A percentile compares a stretch with the other conserved stretches of the same genome.
These are phyloP conservation scores for Lichtheimia corymbifera DNA, from an alignment of 371 early-diverging fungal species.

Conservation along the genomic window DNA sequence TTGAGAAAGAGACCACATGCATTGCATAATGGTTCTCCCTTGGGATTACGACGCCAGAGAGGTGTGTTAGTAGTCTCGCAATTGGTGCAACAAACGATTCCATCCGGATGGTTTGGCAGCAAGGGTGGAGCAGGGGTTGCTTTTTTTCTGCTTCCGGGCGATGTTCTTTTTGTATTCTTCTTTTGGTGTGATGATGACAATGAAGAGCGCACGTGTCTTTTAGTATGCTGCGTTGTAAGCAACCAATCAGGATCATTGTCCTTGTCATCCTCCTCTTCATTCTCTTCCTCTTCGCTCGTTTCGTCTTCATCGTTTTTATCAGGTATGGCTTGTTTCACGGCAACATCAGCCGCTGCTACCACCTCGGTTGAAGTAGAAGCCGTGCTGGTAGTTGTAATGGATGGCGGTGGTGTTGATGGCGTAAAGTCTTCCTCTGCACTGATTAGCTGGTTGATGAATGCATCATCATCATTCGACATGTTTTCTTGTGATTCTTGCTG, in stretches of 20 bases:
- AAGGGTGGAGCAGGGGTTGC: neutral
- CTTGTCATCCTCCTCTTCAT: slow-evolving; percentile 2
- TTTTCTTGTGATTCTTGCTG: too few species aligned
- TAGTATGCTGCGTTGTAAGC: neutral
- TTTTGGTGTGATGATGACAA: too few species aligned
- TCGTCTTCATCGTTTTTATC: neutral
- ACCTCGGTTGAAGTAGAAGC: too few species aligned
- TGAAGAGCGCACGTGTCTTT: neutral
- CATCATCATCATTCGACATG: too few species aligned
- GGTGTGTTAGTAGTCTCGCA: slow-evolving; percentile 92
- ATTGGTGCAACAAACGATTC: slow-evolving; percentile 73
- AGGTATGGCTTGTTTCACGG: too few species aligned
- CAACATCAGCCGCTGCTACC: too few species aligned
- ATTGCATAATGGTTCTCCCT: slow-evolving; percentile 66
- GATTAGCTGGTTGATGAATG: too few species aligned
- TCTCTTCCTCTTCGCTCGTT: neutral
- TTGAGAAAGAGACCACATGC: slow-evolving; percentile 76
- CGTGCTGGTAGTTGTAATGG: too few species aligned
- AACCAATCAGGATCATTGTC: slow-evolving; percentile 6
- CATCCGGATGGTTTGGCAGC: slow-evolving; percentile 9
- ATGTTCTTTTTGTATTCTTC: neutral
- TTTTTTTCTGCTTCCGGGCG: neutral
- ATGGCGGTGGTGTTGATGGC: too few species aligned
- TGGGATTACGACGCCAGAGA: slow-evolving; percentile 92
- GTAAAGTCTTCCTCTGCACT: too few species aligned